Conservation (phyloP, 352 stramenopile genomes). For the Peronospora destructor region DNA sequence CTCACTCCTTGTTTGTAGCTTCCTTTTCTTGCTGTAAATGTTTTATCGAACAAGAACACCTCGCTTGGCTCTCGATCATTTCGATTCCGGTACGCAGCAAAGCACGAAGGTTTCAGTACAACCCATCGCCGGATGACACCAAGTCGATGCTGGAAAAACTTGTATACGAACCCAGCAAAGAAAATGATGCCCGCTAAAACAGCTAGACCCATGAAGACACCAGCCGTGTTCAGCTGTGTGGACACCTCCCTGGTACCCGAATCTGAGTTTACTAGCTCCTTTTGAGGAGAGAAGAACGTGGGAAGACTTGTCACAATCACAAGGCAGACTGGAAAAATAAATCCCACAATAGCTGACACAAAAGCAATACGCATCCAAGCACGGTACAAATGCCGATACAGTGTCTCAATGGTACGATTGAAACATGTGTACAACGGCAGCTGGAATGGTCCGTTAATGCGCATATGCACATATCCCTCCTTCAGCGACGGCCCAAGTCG, state of each 20-base stretch:
- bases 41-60: constrained; percentile 85
- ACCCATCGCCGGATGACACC: constrained; percentile 82
- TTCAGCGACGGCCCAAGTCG: constrained; percentile 74
- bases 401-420: constrained; percentile 69
- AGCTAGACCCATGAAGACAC: constrained; percentile 52
- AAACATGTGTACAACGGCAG: constrained; percentile 81
- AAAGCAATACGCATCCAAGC: constrained; percentile 84
- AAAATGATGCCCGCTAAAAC: constrained; percentile 53
- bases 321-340: constrained; percentile 73
- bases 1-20: constrained; percentile 79
- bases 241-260: constrained; percentile 35
- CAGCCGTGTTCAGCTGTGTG: constrained; percentile 39
- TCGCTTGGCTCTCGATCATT: constrained; percentile 73
- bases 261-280: constrained; percentile 42
- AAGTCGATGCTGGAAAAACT: constrained; percentile 83
- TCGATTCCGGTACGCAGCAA: constrained; percentile 72
- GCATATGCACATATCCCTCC: constrained; percentile 86
- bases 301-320: constrained; percentile 66
- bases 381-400: constrained; percentile 82
- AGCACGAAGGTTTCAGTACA: constrained; percentile 81
- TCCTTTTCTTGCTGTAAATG: constrained; percentile 65
- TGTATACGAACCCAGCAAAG: constrained; percentile 76
- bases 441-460: constrained; percentile 83
- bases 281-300: constrained; percentile 58
- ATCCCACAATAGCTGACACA: constrained; percentile 70